Percentiles rank a stretch among this genome's conserved stretches.
Conservation (phyloP, 2,329 filamentous ascomycete genomes). For the Penicillium glabrum region DNA sequence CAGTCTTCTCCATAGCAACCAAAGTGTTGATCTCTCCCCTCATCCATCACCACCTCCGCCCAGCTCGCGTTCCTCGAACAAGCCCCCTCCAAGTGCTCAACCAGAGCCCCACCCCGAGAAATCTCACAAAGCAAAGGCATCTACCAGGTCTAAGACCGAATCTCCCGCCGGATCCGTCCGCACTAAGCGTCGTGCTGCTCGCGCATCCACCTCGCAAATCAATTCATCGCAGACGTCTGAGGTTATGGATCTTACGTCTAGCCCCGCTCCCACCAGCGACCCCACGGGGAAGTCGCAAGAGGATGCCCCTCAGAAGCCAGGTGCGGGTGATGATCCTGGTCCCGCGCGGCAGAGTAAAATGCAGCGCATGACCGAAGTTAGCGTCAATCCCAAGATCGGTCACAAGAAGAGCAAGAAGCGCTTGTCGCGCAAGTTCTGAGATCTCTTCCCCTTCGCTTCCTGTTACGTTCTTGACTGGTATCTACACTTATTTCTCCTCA, state of each 20-base stretch:
- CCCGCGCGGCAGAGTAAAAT: constrained; percentile 6
- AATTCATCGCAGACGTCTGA: constrained; percentile 14
- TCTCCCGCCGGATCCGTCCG: constrained; percentile 11
- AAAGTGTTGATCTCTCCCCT: constrained; percentile 11
- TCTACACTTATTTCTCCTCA: not conserved
- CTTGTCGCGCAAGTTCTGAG: constrained; percentile 7
- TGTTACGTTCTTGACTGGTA: not conserved
- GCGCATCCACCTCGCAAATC: constrained; percentile 3
- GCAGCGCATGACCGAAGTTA: constrained; percentile 20
- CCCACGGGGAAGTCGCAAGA: not conserved
- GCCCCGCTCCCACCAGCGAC: not conserved
- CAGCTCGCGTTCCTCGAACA: constrained; percentile 10
- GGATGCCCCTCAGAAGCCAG: not conserved
- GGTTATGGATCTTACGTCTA: constrained; percentile 20
- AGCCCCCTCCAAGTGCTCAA: constrained; percentile 12
- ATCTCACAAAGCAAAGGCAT: not conserved
- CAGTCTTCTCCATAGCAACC: constrained; percentile 13
- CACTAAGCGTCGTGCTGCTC: constrained; percentile 5
- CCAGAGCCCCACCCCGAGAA: constrained; percentile 5
- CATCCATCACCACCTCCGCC: constrained; percentile 6
- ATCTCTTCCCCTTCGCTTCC: not conserved
- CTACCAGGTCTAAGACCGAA: not conserved
- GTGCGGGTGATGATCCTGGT: constrained; percentile 5
- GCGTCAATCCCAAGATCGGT: constrained; percentile 16
- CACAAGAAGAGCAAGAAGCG: constrained; percentile 16